A percentile compares a stretch with the other conserved stretches of the same genome.
Evolutionary conservation across 768 basidiomycete species (phyloP).

Genomic region (Tubosaeta brunneosetosa): DNA sequence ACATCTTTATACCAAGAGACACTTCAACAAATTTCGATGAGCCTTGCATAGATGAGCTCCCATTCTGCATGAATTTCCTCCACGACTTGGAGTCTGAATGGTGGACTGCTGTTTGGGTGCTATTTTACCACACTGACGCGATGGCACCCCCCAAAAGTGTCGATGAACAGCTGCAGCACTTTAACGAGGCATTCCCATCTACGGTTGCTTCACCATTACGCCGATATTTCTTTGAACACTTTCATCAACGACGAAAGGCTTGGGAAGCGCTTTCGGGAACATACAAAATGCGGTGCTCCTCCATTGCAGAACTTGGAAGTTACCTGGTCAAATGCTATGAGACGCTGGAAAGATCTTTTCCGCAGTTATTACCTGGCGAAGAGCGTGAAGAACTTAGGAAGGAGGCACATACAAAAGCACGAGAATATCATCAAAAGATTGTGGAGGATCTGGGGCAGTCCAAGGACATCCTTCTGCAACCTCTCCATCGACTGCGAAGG

Average conservation of each 20-base stretch:
- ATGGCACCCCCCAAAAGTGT: background rate
- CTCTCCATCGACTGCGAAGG: background rate
- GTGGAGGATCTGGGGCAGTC: background rate
- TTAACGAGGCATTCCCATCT: background rate
- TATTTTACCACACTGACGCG: no score
- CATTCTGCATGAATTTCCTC: slow-evolving; percentile 13
- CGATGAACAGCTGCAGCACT: background rate
- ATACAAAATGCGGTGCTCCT: background rate
- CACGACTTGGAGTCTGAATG: slow-evolving; percentile 5
- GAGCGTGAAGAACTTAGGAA: background rate
- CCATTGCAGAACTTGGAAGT: background rate
- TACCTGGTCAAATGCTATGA: background rate
- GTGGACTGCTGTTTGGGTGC: no score
- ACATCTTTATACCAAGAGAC: background rate
- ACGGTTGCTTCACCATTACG: background rate
- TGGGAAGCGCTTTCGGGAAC: background rate
- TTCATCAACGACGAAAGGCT: background rate
- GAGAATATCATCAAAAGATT: background rate
- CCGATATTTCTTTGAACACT: background rate
- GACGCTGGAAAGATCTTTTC: no score
- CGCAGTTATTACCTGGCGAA: no score
- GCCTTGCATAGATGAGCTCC: background rate
- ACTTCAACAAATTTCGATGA: no score
- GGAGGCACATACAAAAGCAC: background rate
- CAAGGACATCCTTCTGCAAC: background rate